Conservation (phyloP, 176 grass and related monocot species). For the Poa annua region DNA sequence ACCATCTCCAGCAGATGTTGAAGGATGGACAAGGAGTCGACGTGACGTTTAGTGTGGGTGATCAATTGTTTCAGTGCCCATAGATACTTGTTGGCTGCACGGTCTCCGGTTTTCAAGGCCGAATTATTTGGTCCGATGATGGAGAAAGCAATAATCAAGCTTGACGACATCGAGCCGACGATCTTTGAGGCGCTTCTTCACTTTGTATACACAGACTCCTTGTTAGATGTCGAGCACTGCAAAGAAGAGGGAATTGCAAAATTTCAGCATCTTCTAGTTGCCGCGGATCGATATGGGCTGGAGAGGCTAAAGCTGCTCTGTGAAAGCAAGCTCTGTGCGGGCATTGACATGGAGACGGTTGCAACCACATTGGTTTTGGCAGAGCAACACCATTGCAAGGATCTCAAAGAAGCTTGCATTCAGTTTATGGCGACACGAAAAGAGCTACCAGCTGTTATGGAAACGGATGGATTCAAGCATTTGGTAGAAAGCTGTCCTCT, state of each 20-base stretch:
- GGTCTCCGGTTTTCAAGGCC: not conserved
- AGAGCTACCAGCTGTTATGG: not conserved
- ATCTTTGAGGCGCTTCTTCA: constrained; percentile 25
- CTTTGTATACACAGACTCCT: constrained; percentile 1
- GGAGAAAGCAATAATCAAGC: not conserved
- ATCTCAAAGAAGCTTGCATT: not conserved
- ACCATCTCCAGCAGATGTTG: not conserved
- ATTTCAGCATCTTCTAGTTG: constrained; percentile 19
- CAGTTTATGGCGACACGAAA: not conserved
- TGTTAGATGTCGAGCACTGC: not conserved
- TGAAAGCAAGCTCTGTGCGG: not conserved
- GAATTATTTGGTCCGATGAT: constrained; percentile 30
- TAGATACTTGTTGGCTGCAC: not conserved
- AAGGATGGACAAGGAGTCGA: not conserved
- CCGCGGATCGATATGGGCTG: constrained; percentile 33
- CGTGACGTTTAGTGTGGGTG: not conserved
- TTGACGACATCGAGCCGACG: constrained; percentile 9
- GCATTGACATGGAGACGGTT: not conserved
- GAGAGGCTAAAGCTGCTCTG: not conserved
- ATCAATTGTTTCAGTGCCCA: not conserved
- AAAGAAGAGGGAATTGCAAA: not conserved
- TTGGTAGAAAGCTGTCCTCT: constrained; percentile 1
- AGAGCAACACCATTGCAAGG: not conserved
- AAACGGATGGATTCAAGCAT: constrained; percentile 32
- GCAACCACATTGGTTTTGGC: not conserved